Evolutionary conservation across 2,329 filamentous ascomycete genomes (phyloP).

Genomic region (Alternaria rosae): DNA sequence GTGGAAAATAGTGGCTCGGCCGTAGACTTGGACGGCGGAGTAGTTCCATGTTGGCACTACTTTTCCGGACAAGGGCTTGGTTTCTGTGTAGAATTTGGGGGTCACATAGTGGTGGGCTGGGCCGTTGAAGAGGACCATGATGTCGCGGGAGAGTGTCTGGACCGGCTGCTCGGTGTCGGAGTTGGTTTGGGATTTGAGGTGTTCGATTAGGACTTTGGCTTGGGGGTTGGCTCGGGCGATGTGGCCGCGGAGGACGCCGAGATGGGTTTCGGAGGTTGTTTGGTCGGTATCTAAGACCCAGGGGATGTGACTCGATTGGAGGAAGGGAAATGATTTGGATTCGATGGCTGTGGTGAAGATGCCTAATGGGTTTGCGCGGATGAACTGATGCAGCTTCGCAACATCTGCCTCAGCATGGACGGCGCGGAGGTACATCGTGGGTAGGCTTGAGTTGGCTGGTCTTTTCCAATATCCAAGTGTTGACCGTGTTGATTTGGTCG

Average conservation of each 20-base stretch:
- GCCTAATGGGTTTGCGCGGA: conserved; percentile 65
- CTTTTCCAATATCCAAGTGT: background rate
- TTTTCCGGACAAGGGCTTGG: background rate
- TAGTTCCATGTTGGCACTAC: background rate
- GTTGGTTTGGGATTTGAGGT: conserved; percentile 10
- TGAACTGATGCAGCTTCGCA: conserved; percentile 61
- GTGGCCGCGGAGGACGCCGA: conserved; percentile 65
- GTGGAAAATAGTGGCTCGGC: background rate
- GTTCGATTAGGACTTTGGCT: conserved; percentile 64
- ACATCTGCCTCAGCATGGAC: conserved; percentile 58
- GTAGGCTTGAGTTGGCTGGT: too few relatives aligned
- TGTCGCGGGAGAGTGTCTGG: background rate
- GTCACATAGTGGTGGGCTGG: background rate
- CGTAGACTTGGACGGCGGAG: background rate
- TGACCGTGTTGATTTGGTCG: background rate
- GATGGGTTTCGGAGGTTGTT: too few relatives aligned
- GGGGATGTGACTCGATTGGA: conserved; percentile 37
- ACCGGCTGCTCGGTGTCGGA: background rate
- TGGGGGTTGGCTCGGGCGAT: conserved; percentile 70
- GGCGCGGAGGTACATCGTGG: conserved; percentile 62
- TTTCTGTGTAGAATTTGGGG: background rate
- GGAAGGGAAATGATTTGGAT: conserved; percentile 23
- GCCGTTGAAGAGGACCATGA: background rate
- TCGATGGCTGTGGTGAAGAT: conserved; percentile 68
- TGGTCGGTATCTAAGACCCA: conserved; percentile 51